phyloP scores from a whole-genome alignment of 2,329 filamentous ascomycete genomes.

The Didymella pomorum region DNA sequence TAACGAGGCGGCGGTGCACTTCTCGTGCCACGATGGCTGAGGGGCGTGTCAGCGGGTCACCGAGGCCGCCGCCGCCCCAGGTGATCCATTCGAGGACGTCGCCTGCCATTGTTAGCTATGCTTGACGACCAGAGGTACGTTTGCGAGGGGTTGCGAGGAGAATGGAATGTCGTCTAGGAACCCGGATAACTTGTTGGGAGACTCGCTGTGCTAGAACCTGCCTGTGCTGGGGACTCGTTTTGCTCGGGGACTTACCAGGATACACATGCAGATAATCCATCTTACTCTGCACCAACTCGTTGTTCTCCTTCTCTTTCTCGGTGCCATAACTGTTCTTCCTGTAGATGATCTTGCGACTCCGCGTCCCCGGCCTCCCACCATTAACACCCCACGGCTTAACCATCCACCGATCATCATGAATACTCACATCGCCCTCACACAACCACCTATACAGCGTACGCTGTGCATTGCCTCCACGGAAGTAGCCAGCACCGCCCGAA shows the following conservation, averaged over 20 bases:
- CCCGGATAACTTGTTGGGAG: too few species aligned
- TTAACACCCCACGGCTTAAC: conserved; percentile 61
- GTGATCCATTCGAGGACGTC: conserved; percentile 61
- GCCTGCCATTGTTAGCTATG: too few species aligned
- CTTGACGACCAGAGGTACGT: too few species aligned
- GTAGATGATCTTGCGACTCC: conserved; percentile 56
- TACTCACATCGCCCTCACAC: conserved; percentile 56
- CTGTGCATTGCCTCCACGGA: conserved; percentile 60
- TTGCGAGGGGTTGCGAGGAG: too few species aligned
- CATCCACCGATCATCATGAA: conserved; percentile 61
- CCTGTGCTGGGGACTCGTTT: too few species aligned
- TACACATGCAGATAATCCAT: conserved; percentile 58
- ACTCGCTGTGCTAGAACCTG: too few species aligned
- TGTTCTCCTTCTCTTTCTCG: conserved; percentile 44
- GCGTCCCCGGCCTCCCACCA: conserved; percentile 55
- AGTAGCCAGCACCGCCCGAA: conserved; percentile 58
- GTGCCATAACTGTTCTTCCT: conserved; percentile 51
- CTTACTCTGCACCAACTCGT: conserved; percentile 55
- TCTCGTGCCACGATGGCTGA: conserved; percentile 56
- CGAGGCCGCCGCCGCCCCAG: conserved; percentile 60
- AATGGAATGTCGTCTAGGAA: too few species aligned
- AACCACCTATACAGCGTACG: conserved; percentile 59
- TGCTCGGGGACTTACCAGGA: conserved; percentile 36
- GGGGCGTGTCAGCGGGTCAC: conserved; percentile 57
- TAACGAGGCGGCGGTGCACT: conserved; percentile 57